Percentiles rank a stretch among this genome's conserved stretches.
These are phyloP conservation scores for Phytophthora citricola DNA, from an alignment of 352 stramenopile species.

Conservation along the genomic window DNA sequence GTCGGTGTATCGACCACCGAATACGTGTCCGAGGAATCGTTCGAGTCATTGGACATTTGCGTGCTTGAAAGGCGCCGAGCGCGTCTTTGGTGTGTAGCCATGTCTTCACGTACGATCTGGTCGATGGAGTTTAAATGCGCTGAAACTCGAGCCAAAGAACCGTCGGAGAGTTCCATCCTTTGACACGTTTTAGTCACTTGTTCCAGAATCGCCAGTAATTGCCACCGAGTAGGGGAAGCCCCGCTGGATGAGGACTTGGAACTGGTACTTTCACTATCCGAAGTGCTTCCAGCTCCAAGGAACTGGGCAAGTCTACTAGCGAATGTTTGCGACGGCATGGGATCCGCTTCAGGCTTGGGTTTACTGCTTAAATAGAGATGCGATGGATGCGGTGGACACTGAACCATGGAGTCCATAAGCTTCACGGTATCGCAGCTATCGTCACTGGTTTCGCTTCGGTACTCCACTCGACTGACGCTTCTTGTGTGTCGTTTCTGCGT, in stretches of 20 bases:
- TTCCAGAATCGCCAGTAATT: conserved; percentile 43
- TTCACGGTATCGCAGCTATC: neutral
- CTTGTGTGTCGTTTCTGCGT: conserved; percentile 9
- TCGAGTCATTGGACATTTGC: conserved; percentile 17
- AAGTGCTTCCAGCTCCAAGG: neutral
- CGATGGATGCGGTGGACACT: neutral
- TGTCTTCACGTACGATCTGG: conserved; percentile 63
- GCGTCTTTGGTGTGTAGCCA: conserved; percentile 38
- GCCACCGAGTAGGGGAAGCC: conserved; percentile 27
- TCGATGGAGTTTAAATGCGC: conserved; percentile 58
- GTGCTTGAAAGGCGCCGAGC: conserved; percentile 45
- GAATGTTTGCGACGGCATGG: conserved; percentile 8
- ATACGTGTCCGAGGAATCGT: conserved; percentile 1
- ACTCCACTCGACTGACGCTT: conserved; percentile 3
- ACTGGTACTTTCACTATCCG: conserved; percentile 12
- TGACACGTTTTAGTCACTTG: conserved; percentile 59
- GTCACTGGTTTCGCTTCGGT: neutral
- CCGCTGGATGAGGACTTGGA: neutral
- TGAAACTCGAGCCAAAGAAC: conserved; percentile 55
- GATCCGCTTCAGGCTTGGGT: neutral
- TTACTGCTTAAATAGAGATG: neutral
- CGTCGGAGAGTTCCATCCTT: conserved; percentile 54
- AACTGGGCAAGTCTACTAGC: conserved; percentile 8
- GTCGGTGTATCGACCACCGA: neutral
- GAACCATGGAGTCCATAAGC: neutral